Evolutionary conservation across 257 asterid species (phyloP), one percentile per base, ranked within the genome.

Genomic region (Gynochthodes officinalis): DNA sequence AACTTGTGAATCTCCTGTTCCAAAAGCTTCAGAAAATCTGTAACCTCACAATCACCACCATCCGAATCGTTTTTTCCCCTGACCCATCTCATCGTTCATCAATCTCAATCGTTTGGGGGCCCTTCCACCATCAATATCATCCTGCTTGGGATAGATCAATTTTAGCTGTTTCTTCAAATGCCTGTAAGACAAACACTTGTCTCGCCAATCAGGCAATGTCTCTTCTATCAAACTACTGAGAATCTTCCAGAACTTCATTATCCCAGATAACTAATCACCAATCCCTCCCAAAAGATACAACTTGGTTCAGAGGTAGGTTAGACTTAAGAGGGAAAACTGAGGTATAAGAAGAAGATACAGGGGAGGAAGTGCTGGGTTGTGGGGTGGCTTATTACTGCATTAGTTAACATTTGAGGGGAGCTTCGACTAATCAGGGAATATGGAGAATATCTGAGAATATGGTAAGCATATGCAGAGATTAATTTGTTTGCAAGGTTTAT

Each of bases 1-100:
- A 83, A 77, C 77, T 83, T 83, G 1, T 73, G 77, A 46, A 83
- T 77, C 72, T 83, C 87, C 69, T 80, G n/a, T 27, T 80, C 84
- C 76, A 83, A 74, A 23, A 77, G 76, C 82, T 74, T 59, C 33
- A 77, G 82, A 64, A 83, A 83, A 77, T 77, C 80, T 21, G 63
- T 63, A 37, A 74, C 81, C 62, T 77, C n/a, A n/a, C n/a, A n/a
- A n/a, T n/a, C n/a, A n/a, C n/a, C n/a, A n/a, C n/a, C n/a, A n/a
- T n/a, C n/a, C n/a, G n/a, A n/a, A n/a, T n/a, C n/a, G n/a, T n/a
- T n/a, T n/a, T n/a, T n/a, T n/a, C 87, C 74, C 73, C 57, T 1
- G 54, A 46, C 62, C n/a, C n/a, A 71, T 73, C 79, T 52, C 82
- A 66, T 23, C 32, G 27, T 42, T n/a, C n/a, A n/a, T n/a, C 73